These are phyloP conservation scores for Exophiala xenobiotica DNA, from an alignment of 2,329 filamentous ascomycete species.

Conservation along the genomic window DNA sequence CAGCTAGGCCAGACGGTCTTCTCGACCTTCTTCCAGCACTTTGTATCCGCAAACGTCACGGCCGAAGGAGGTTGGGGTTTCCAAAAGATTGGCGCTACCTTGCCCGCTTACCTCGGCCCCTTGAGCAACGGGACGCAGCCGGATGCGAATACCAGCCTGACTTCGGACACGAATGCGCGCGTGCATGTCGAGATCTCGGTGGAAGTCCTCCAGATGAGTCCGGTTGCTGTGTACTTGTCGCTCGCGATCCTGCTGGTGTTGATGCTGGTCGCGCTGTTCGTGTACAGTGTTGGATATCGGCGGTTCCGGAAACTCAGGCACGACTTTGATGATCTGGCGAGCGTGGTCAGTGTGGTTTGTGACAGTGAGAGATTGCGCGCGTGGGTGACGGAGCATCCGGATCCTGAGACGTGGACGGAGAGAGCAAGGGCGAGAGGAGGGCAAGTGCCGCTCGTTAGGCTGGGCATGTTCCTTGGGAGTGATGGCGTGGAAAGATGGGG, in stretches of 20 bases:
- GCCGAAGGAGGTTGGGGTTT: conserved; percentile 13
- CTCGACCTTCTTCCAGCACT: conserved; percentile 18
- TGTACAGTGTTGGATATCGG: neutral
- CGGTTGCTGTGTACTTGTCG: conserved; percentile 6
- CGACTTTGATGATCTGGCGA: conserved; percentile 6
- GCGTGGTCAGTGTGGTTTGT: conserved; percentile 4
- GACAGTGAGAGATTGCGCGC: conserved; percentile 5
- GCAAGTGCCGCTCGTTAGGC: neutral
- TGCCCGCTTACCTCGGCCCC: conserved; percentile 7
- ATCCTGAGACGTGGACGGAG: conserved; percentile 2
- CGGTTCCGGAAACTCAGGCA: conserved; percentile 1
- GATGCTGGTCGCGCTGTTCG: conserved; percentile 2
- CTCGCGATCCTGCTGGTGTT: conserved; percentile 5
- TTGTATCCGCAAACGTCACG: conserved; percentile 8
- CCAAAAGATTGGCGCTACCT: conserved; percentile 12
- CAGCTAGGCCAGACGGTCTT: conserved; percentile 13
- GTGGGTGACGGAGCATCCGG: conserved; percentile 5
- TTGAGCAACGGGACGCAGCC: neutral
- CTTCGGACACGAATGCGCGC: neutral
- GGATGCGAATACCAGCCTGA: conserved; percentile 5
- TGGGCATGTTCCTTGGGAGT: conserved; percentile 1
- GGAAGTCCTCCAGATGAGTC: conserved; percentile 12
- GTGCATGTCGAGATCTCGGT: conserved; percentile 9
- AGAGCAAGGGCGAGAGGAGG: neutral
- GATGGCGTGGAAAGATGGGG: conserved; percentile 3